Evolutionary conservation across 2,329 filamentous ascomycete species (phyloP).

Genomic region (Chalaropsis ovoidea): DNA sequence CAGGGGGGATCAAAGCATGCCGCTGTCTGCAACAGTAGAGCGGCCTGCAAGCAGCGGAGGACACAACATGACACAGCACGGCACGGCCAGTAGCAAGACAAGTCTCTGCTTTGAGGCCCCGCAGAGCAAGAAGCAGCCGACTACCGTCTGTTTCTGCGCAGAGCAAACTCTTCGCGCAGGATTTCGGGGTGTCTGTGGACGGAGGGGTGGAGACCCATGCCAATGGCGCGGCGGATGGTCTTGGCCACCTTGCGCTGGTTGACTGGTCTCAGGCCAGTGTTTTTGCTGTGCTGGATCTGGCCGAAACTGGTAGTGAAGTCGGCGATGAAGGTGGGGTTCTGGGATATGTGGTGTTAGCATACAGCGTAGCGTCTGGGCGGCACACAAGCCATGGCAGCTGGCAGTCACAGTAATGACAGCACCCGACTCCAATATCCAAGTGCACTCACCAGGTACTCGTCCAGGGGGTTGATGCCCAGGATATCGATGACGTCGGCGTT

Average conservation of each 20-base stretch:
- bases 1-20: background rate
- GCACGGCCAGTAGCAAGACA: too few relatives aligned
- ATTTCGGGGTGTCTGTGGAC: slow-evolving; percentile 83
- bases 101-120: too few relatives aligned
- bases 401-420: too few relatives aligned
- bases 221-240: slow-evolving; percentile 79
- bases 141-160: slow-evolving; percentile 18
- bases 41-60: too few relatives aligned
- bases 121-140: background rate
- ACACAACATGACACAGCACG: too few relatives aligned
- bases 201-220: slow-evolving; percentile 83
- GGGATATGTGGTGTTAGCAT: slow-evolving; percentile 19
- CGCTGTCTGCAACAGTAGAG: too few relatives aligned
- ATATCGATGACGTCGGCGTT: slow-evolving; percentile 66
- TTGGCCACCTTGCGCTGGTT: slow-evolving; percentile 93
- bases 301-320: slow-evolving; percentile 81
- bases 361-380: background rate
- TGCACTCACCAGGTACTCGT: slow-evolving; percentile 69
- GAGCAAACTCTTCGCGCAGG: slow-evolving; percentile 39
- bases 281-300: slow-evolving; percentile 64
- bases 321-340: slow-evolving; percentile 89
- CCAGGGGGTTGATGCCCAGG: slow-evolving; percentile 66
- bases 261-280: slow-evolving; percentile 71
- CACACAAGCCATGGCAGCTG: background rate
- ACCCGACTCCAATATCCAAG: too few relatives aligned